phyloP scores from a whole-genome alignment of 768 basidiomycete species.

The Galerina sulciceps region DNA sequence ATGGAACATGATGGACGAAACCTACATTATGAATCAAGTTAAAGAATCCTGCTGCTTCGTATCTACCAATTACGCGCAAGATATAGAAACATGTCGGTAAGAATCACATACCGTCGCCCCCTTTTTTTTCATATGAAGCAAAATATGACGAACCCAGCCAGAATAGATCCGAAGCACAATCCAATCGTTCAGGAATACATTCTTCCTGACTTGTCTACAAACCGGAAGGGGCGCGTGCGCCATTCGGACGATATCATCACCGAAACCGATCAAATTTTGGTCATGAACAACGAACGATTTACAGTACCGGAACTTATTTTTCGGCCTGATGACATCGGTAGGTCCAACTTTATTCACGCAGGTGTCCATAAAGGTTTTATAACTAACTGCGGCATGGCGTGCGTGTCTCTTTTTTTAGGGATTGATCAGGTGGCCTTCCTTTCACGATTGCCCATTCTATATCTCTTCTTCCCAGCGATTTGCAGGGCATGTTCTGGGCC shows the following conservation, averaged over 20 bases:
- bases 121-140: conserved; percentile 8
- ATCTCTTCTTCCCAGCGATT: conserved; percentile 71
- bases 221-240: conserved; percentile 62
- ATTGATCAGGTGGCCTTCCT: conserved; percentile 83
- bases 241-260: conserved; percentile 53
- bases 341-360: conserved; percentile 1
- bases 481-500: conserved; percentile 94
- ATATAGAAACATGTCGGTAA: conserved; percentile 82
- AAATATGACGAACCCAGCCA: conserved; percentile 31
- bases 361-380: too few species aligned
- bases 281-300: conserved; percentile 93
- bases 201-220: conserved; percentile 82
- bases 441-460: conserved; percentile 80
- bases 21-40: conserved; percentile 89
- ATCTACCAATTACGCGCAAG: conserved; percentile 67
- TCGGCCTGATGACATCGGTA: conserved; percentile 86
- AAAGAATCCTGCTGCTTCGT: conserved; percentile 93
- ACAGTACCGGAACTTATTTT: conserved; percentile 92
- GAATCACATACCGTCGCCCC: conserved; percentile 29
- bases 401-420: conserved; percentile 43
- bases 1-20: conserved; percentile 99
- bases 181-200: conserved; percentile 86
- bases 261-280: conserved; percentile 70
- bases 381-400: conserved; percentile 3
- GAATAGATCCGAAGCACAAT: conserved; percentile 61